Evolutionary conservation across 495 filamentous ascomycete species (phyloP).

Genomic region (Melanomma pulvis-pyrius): DNA sequence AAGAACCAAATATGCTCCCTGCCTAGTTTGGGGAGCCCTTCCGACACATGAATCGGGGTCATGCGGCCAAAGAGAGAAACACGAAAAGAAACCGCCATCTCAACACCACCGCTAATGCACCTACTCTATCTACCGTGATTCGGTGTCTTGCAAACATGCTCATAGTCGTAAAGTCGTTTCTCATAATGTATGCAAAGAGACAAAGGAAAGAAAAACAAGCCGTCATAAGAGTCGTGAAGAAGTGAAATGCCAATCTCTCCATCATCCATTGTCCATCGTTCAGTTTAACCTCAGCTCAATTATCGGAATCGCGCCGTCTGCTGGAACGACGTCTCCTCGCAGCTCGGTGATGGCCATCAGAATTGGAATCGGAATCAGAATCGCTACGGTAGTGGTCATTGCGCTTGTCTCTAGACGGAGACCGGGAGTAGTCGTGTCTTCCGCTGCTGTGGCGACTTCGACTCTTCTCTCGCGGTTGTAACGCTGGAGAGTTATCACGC

Average conservation of each 20-base stretch:
- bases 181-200: slow-evolving; percentile 2
- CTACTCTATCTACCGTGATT: slow-evolving; percentile 4
- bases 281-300: neutral
- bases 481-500: slow-evolving; percentile 1
- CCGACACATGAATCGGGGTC: neutral
- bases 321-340: slow-evolving; percentile 3
- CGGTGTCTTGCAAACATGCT: neutral
- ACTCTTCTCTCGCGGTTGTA: neutral
- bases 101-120: slow-evolving; percentile 1
- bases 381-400: slow-evolving; percentile 8
- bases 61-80: neutral
- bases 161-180: neutral
- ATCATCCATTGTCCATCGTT: neutral
- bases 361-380: slow-evolving; percentile 23
- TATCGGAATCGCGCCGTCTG: slow-evolving; percentile 3
- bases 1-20: neutral
- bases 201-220: neutral
- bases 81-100: neutral
- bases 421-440: slow-evolving; percentile 6
- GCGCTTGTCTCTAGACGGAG: slow-evolving; percentile 15
- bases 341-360: slow-evolving; percentile 13
- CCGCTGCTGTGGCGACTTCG: slow-evolving; percentile 15
- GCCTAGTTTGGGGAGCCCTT: neutral
- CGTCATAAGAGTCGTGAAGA: neutral
- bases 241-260: neutral